These are phyloP conservation scores for Phytophthora chlamydospora DNA, from an alignment of 352 stramenopile species.

Conservation along the genomic window DNA sequence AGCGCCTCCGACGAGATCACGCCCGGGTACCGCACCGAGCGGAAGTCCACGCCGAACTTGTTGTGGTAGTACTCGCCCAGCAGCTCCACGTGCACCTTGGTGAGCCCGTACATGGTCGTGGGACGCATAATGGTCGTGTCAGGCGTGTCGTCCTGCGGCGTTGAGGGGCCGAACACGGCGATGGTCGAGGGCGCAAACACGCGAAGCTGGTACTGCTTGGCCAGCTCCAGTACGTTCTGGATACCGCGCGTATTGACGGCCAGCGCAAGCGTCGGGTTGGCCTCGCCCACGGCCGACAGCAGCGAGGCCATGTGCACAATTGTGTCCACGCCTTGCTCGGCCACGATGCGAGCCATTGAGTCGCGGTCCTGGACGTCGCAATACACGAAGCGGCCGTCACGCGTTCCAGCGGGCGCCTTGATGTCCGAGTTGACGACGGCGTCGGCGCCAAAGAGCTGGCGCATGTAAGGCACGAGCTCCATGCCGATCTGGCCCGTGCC, in stretches of 20 bases:
- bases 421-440: conserved; percentile 88
- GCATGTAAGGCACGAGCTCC: conserved; percentile 85
- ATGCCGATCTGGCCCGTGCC: conserved; percentile 88
- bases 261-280: conserved; percentile 89
- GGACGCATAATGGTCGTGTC: conserved; percentile 92
- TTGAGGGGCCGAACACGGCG: conserved; percentile 89
- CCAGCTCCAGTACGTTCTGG: conserved; percentile 92
- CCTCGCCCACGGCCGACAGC: conserved; percentile 90
- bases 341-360: conserved; percentile 78
- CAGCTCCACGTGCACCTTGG: conserved; percentile 92
- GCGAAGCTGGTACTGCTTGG: conserved; percentile 85
- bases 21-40: conserved; percentile 90
- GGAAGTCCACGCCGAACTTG: conserved; percentile 93
- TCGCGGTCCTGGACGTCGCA: conserved; percentile 83
- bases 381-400: conserved; percentile 79
- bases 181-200: conserved; percentile 93
- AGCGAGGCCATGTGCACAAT: conserved; percentile 93
- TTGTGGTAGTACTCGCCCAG: conserved; percentile 93
- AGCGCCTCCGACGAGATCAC: conserved; percentile 90
- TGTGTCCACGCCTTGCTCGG: conserved; percentile 88
- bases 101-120: conserved; percentile 93
- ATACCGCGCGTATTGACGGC: conserved; percentile 90
- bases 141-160: conserved; percentile 83
- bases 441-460: conserved; percentile 60
- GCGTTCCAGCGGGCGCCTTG: conserved; percentile 50